phyloP scores from a whole-genome alignment of 441 rosid species.

The Pelargonium citronellum region DNA sequence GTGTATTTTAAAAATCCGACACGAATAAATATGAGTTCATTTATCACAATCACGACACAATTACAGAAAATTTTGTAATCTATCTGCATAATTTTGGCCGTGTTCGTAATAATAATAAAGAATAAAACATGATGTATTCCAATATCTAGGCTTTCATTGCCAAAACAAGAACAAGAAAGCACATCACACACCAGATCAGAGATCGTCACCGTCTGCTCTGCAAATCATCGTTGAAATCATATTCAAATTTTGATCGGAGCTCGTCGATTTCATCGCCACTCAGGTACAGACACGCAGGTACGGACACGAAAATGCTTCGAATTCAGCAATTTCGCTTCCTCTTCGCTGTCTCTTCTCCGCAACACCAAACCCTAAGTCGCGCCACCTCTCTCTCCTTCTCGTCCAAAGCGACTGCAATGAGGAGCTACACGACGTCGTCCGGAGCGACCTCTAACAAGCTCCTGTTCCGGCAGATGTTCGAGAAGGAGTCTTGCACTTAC shows the following conservation, averaged over 20 bases:
- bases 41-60: no score
- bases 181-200: not conserved
- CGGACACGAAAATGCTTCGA: constrained; percentile 8
- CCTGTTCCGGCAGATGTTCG: constrained; percentile 83
- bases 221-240: not conserved
- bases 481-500: constrained; percentile 77
- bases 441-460: constrained; percentile 37
- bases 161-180: not conserved
- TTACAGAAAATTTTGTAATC: no score
- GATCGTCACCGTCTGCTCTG: not conserved
- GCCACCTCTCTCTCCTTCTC: constrained; percentile 3
- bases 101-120: no score
- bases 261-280: not conserved
- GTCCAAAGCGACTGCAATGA: not conserved
- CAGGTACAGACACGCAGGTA: not conserved
- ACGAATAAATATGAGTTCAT: no score
- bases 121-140: not conserved
- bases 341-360: not conserved
- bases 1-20: no score
- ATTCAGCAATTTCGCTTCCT: constrained; percentile 2
- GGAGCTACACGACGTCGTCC: constrained; percentile 19
- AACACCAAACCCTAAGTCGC: not conserved
- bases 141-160: not conserved
- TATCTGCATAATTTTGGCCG: no score
- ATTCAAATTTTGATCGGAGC: not conserved